Percentiles rank a stretch among this genome's conserved stretches.
Evolutionary conservation across 148 eudicot genomes (phyloP).

Genomic region (Selenicereus undatus): DNA sequence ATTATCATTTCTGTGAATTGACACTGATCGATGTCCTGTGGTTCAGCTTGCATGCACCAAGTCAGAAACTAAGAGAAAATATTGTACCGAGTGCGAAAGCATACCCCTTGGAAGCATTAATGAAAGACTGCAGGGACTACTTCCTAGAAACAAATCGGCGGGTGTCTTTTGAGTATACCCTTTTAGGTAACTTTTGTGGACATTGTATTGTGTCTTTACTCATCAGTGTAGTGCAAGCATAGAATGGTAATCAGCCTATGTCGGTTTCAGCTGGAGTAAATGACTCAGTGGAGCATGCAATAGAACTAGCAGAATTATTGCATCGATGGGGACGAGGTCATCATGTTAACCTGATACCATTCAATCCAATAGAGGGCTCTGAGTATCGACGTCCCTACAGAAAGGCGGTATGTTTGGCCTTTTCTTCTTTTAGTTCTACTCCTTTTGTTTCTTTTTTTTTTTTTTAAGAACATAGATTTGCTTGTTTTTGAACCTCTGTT

Average conservation of each 20-base stretch:
- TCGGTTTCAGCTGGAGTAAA: conserved; percentile 85
- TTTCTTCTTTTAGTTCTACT: conserved; percentile 2
- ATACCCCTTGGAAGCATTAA: conserved; percentile 82
- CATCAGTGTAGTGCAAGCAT: background rate
- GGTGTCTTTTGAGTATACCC: conserved; percentile 95
- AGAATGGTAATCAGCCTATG: background rate
- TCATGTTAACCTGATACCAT: conserved; percentile 97
- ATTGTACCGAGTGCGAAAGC: conserved; percentile 98
- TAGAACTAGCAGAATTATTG: conserved; percentile 79
- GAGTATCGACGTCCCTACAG: conserved; percentile 78
- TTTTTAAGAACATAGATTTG: no score
- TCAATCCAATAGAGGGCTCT: conserved; percentile 89
- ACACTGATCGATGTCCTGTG: conserved; percentile 13
- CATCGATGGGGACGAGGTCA: conserved; percentile 92
- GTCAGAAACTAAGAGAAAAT: conserved; percentile 86
- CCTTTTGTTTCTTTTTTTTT: conserved; percentile 1
- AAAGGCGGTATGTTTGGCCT: conserved; percentile 55
- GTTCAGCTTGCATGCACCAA: conserved; percentile 96
- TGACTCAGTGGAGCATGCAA: conserved; percentile 80
- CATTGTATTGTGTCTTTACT: background rate
- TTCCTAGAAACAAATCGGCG: conserved; percentile 83
- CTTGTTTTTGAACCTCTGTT: no score
- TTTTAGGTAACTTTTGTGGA: conserved; percentile 57
- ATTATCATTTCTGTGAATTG: background rate
- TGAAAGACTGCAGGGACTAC: conserved; percentile 97